These are phyloP conservation scores for Coniochaeta ligniaria DNA, from an alignment of 2,329 filamentous ascomycete genomes.

Conservation along the genomic window DNA sequence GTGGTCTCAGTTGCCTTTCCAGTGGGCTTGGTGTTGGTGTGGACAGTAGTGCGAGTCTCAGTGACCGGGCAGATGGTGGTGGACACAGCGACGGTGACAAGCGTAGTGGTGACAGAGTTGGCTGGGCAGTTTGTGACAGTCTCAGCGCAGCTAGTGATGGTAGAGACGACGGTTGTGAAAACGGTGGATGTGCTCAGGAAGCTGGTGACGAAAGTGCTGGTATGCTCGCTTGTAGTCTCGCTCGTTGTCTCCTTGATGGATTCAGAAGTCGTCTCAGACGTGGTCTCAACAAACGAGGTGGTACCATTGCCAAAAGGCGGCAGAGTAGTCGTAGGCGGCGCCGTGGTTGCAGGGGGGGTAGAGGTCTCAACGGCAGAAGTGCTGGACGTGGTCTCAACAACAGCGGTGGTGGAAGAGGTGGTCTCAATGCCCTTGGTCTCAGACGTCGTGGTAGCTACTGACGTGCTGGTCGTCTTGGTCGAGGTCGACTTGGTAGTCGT, in stretches of 20 bases:
- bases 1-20: conserved; percentile 3
- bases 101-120: conserved; percentile 25
- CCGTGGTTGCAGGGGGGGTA: not conserved
- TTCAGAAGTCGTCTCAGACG: not conserved
- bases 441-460: conserved; percentile 18
- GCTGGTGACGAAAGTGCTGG: conserved; percentile 7
- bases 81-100: conserved; percentile 34
- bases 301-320: not conserved
- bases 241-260: conserved; percentile 1
- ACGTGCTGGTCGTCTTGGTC: conserved; percentile 4
- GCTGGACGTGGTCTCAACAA: conserved; percentile 5
- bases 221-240: conserved; percentile 6
- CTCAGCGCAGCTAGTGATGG: conserved; percentile 41
- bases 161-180: conserved; percentile 40
- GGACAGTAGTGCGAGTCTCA: conserved; percentile 36
- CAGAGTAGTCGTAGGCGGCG: not conserved
- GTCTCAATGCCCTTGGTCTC: conserved; percentile 10
- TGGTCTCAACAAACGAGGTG: conserved; percentile 11
- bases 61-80: conserved; percentile 57
- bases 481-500: conserved; percentile 13
- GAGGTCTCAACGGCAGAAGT: conserved; percentile 11
- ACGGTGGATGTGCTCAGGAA: conserved; percentile 23
- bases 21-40: conserved; percentile 7
- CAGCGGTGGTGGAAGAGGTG: conserved; percentile 1
- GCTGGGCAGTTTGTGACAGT: conserved; percentile 31